These are phyloP conservation scores for Boletus subluridellus DNA, from an alignment of 1,284 basidiomycete genomes.

Conservation along the genomic window DNA sequence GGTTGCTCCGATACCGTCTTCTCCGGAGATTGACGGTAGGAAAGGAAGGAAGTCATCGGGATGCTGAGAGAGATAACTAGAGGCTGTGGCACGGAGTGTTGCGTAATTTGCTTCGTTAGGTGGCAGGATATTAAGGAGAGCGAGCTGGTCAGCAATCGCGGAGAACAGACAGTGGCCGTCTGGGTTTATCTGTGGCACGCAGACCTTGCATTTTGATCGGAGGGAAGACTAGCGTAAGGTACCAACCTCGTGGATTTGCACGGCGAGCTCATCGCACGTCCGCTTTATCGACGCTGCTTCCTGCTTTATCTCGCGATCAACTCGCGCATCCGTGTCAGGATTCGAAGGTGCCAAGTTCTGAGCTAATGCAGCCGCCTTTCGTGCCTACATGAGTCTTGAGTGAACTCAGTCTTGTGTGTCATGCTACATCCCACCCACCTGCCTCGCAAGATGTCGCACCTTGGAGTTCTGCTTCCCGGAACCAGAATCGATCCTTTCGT, in stretches of 20 bases:
- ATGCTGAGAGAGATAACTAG: constrained; percentile 81
- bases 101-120: constrained; percentile 54
- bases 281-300: constrained; percentile 70
- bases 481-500: constrained; percentile 35
- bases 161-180: constrained; percentile 96
- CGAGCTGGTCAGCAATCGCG: constrained; percentile 87
- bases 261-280: constrained; percentile 64
- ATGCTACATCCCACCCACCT: constrained; percentile 47
- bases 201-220: constrained; percentile 6
- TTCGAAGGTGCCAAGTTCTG: constrained; percentile 58
- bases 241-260: constrained; percentile 71
- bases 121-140: constrained; percentile 58
- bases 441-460: constrained; percentile 72
- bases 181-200: constrained; percentile 68
- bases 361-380: constrained; percentile 70
- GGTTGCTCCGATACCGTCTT: constrained; percentile 69
- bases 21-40: constrained; percentile 73
- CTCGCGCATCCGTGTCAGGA: constrained; percentile 58
- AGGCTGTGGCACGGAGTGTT: constrained; percentile 67
- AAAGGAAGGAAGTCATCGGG: constrained; percentile 94
- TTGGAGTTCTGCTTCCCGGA: constrained; percentile 63
- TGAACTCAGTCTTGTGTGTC: background rate
- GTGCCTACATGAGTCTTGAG: constrained; percentile 48
- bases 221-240: background rate
- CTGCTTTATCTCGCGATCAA: constrained; percentile 66